Base-by-base conservation (phyloP, 2,329 filamentous ascomycete genomes). In the Escovopsis weberi region DNA sequence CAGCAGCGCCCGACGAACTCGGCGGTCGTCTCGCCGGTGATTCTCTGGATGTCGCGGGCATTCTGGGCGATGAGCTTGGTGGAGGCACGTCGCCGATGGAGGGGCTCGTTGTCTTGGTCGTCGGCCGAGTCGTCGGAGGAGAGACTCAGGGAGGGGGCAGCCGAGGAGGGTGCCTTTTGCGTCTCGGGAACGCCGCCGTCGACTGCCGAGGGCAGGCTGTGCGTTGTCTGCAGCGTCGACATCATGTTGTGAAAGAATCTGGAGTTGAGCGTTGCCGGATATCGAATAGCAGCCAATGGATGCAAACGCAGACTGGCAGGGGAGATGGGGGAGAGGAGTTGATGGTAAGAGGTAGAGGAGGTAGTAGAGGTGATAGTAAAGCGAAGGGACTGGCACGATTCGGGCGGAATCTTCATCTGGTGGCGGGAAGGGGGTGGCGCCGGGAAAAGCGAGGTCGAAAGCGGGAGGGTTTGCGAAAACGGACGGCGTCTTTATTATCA, bases 61-160 rank as follows among this genome's bases (percentile, higher is more conserved):
- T 67, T 80, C 59, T 78, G 74, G 37, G 75, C 73, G 51, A 80
- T 78, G 37, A 85, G 67, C 12, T 73, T 72, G 7, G 81, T 85
- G 4, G 80, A 85, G 43, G 80, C 82, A 41, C 80, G 78, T 42
- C 80, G 72, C 28, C 62, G 67, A 38, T 73, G 72, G 48, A 65
- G 60, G 39, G 62, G 61, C 46, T 71, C 69, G 8, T 9, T 11
- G 40, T 75, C 72, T 43, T 71, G 68, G 45, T 74, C 74, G 50
- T 78, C 75, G 26, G 75, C 78, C 11, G 28, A 32, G 28, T 32
- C 28, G 48, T 77, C 70, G 48, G 72, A 74, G 12, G 75, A 79
- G 52, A 74, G 80, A 43, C 74, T 78, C 43, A 80, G 66, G 1
- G 76, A 79, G 1, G 77, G 76, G 1, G 73, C 74, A 32, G 28